Evolutionary conservation across 2,329 filamentous ascomycete genomes (phyloP), one percentile per base, ranked within the genome.

Genomic region (Raffaelea arxii): DNA sequence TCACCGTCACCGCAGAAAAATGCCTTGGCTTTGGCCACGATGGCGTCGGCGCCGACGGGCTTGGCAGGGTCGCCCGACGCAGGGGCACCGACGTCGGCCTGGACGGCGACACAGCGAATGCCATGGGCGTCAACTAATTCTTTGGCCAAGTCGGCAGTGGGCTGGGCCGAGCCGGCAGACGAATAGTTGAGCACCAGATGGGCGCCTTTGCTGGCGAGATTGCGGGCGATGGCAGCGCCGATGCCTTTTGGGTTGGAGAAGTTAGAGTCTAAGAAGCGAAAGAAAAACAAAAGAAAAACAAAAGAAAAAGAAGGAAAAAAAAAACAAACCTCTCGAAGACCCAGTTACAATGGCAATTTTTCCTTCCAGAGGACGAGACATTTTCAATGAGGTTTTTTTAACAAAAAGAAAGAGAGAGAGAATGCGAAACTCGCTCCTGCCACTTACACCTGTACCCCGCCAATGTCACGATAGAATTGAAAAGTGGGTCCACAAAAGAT

Each of bases 281-380:
- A 45, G 42, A 36, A 24, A 30, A 9, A 21, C 16, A 16, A 30
- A 18, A 24, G 24, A n/a, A 49, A 21, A 23, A 32, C 46, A 12
- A 14, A 23, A 35, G 19, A 43, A 6, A 49, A 18, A 46, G 32
- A 4, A 36, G 7, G 9, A n/a, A 21, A n/a, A 24, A 44, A 21
- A 22, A 30, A 3, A 41, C 56, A 51, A 70, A 86, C 86, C 85
- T 70, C 87, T 70, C 48, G 86, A 88, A 49, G 80, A 84, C 47
- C 87, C 87, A 2, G 87, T 92, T 41, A 92, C 72, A 54, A 94
- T 81, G 45, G 78, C 86, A 44, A 90, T 71, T 63, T 89, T 89
- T 55, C 84, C 84, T 59, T 86, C 79, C n/a, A 84, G 68, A 42
- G 64, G 58, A 35, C 63, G 65, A 42, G 24, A 35, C 41, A 48